Evolutionary conservation across 2,329 filamentous ascomycete species (phyloP).

Genomic region (Aspergillus cejpii): DNA sequence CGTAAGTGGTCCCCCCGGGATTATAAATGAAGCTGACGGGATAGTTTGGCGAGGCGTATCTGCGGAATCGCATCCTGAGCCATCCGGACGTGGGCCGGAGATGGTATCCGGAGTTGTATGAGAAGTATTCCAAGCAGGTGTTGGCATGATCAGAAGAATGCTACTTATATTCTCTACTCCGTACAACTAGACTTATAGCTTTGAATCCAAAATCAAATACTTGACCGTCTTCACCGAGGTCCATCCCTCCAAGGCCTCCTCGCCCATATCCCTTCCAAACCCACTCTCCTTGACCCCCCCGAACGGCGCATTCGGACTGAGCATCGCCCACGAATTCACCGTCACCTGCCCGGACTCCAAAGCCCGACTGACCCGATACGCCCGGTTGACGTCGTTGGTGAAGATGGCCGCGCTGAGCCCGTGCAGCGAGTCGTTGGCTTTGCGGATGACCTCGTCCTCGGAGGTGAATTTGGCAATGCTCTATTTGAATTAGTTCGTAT

Average conservation of each 20-base stretch:
- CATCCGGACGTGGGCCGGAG: conserved; percentile 33
- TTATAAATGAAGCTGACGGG: background rate
- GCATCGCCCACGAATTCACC: conserved; percentile 25
- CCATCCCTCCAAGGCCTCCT: conserved; percentile 23
- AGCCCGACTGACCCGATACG: conserved; percentile 18
- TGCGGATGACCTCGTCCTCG: conserved; percentile 52
- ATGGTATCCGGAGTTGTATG: conserved; percentile 33
- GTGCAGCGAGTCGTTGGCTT: conserved; percentile 48
- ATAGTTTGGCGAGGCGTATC: conserved; percentile 34
- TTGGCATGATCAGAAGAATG: conserved; percentile 3
- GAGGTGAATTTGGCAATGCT: conserved; percentile 54
- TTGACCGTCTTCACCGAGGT: conserved; percentile 21
- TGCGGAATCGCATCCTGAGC: conserved; percentile 33
- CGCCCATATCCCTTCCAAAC: conserved; percentile 25
- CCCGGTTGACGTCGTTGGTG: conserved; percentile 22
- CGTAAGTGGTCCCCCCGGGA: conserved; percentile 16
- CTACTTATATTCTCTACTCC: background rate
- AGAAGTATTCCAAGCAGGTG: conserved; percentile 23
- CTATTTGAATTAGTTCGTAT: conserved; percentile 1
- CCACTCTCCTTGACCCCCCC: conserved; percentile 27
- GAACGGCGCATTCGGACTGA: conserved; percentile 22
- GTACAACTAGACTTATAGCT: background rate
- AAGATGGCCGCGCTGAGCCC: conserved; percentile 25
- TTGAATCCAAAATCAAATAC: background rate
- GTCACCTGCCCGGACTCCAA: conserved; percentile 24